These are phyloP conservation scores for Tylopilus balloui DNA, from an alignment of 768 basidiomycete species.

Conservation along the genomic window DNA sequence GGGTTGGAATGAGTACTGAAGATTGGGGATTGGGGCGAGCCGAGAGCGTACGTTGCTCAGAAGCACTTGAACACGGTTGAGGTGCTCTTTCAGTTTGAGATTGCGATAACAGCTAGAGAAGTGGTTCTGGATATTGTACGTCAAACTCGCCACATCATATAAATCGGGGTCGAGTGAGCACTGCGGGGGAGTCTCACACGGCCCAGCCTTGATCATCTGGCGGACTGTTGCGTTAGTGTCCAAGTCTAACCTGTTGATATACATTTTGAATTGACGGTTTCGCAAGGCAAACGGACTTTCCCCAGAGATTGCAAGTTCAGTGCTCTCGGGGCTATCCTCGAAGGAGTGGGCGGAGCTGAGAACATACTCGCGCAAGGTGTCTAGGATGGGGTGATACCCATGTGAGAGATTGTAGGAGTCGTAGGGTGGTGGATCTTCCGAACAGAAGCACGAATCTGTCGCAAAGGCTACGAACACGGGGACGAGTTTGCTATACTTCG, in stretches of 20 bases:
- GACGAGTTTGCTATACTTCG: slow-evolving; percentile 13
- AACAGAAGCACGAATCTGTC: slow-evolving; percentile 4
- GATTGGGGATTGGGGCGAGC: neutral
- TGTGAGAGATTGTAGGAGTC: slow-evolving; percentile 10
- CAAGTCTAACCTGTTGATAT: neutral
- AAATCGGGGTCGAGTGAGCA: neutral
- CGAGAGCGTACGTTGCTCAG: neutral
- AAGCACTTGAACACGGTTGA: slow-evolving; percentile 8
- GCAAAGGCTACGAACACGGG: slow-evolving; percentile 33
- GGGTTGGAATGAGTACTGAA: slow-evolving; percentile 7
- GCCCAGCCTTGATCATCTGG: slow-evolving; percentile 14
- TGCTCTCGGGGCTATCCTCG: slow-evolving; percentile 14
- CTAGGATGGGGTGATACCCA: slow-evolving; percentile 2
- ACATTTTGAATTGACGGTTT: slow-evolving; percentile 9
- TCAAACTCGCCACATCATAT: slow-evolving; percentile 8
- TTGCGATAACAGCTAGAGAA: slow-evolving; percentile 20
- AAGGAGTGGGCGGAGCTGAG: neutral
- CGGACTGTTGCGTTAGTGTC: slow-evolving; percentile 3
- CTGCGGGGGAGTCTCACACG: slow-evolving; percentile 12
- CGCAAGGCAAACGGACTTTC: slow-evolving; percentile 2
- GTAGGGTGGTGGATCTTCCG: slow-evolving; percentile 15
- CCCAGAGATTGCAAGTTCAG: neutral
- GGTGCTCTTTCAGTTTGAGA: slow-evolving; percentile 10
- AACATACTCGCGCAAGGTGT: neutral
- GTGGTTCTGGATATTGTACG: neutral